These are phyloP conservation scores for Carex myosuroides DNA, from an alignment of 176 grass and related monocot genomes.

Conservation along the genomic window DNA sequence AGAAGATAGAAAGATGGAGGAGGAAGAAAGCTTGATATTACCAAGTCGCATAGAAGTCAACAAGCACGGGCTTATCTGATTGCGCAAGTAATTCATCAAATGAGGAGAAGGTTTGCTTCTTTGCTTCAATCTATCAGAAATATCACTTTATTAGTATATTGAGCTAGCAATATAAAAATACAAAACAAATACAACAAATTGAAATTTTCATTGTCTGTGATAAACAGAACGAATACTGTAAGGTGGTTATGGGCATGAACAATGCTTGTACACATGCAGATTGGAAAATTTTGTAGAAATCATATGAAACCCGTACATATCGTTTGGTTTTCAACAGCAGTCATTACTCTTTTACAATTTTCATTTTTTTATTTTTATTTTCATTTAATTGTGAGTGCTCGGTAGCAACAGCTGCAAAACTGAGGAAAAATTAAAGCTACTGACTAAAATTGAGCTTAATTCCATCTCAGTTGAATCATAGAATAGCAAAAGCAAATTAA, in stretches of 20 bases:
- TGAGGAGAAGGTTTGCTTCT: constrained; percentile 66
- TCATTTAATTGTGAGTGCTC: background rate
- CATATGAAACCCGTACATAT: background rate
- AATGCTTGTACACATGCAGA: background rate
- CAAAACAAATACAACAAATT: background rate
- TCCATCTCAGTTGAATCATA: background rate
- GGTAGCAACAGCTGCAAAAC: background rate
- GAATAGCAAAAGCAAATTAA: background rate
- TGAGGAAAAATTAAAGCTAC: background rate
- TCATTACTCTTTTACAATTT: background rate
- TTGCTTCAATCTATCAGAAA: constrained; percentile 64
- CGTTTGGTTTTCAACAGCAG: background rate
- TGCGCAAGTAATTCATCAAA: constrained; percentile 91
- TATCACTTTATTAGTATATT: background rate
- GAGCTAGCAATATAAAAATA: constrained; percentile 10
- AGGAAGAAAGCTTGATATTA: constrained; percentile 16
- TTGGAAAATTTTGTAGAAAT: background rate
- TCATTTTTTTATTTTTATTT: background rate
- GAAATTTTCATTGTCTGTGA: background rate
- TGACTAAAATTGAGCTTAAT: background rate
- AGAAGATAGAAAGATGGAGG: background rate
- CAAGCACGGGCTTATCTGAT: constrained; percentile 74
- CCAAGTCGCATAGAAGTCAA: constrained; percentile 98
- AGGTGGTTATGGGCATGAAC: background rate
- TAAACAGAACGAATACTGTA: background rate